A percentile compares a stretch with the other conserved stretches of the same genome.
Conservation (phyloP, 2,329 filamentous ascomycete genomes). For the Ascochyta clinopodiicola region DNA sequence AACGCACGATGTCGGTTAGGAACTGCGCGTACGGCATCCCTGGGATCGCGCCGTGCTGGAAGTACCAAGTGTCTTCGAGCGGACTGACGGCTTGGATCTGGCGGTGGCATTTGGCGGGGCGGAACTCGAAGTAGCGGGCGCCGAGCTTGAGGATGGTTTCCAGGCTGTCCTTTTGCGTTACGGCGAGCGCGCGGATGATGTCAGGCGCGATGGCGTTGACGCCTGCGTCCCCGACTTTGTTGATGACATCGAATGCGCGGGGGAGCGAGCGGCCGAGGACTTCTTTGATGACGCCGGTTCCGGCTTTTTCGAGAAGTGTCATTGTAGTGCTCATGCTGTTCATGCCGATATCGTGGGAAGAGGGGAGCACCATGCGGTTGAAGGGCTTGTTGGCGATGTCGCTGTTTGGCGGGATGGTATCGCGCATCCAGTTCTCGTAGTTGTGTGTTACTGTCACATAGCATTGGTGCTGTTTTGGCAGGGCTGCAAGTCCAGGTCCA, state of each 20-base stretch:
- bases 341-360: slow-evolving; percentile 60
- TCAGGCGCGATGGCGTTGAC: slow-evolving; percentile 43
- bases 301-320: slow-evolving; percentile 49
- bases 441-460: slow-evolving; percentile 55
- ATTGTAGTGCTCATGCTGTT: slow-evolving; percentile 56
- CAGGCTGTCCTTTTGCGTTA: slow-evolving; percentile 60
- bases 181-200: slow-evolving; percentile 58
- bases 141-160: slow-evolving; percentile 55
- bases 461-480: slow-evolving; percentile 54
- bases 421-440: slow-evolving; percentile 54
- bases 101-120: slow-evolving; percentile 57
- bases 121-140: slow-evolving; percentile 61
- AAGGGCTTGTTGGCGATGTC: slow-evolving; percentile 52
- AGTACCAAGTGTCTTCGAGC: slow-evolving; percentile 57
- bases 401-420: slow-evolving; percentile 50
- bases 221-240: slow-evolving; percentile 36
- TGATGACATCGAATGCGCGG: slow-evolving; percentile 32
- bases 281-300: slow-evolving; percentile 41
- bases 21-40: slow-evolving; percentile 58
- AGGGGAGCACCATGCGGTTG: slow-evolving; percentile 53
- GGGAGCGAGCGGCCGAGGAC: slow-evolving; percentile 37
- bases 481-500: slow-evolving; percentile 52
- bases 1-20: slow-evolving; percentile 51
- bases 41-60: slow-evolving; percentile 59
- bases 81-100: slow-evolving; percentile 46